These are phyloP conservation scores for Curvularia lunata DNA, from an alignment of 2,329 filamentous ascomycete species.

Conservation along the genomic window DNA sequence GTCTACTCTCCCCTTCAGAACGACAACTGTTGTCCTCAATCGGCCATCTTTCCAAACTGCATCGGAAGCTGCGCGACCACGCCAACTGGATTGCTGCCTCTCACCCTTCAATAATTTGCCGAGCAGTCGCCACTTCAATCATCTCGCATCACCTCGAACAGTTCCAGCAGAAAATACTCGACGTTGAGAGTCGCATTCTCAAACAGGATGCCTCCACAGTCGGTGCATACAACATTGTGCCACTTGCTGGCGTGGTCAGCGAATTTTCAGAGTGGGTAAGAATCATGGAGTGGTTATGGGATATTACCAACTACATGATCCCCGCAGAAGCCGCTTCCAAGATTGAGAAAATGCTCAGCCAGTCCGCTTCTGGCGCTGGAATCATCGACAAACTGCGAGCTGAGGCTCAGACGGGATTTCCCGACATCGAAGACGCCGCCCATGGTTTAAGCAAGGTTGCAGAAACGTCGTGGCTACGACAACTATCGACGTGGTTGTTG, in stretches of 20 bases:
- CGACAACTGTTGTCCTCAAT: constrained; percentile 79
- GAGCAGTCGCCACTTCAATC: constrained; percentile 82
- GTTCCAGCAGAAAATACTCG: constrained; percentile 83
- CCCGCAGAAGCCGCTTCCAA: constrained; percentile 36
- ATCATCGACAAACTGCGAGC: constrained; percentile 78
- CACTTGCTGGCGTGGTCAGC: constrained; percentile 80
- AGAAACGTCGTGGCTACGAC: constrained; percentile 89
- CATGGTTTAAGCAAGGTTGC: constrained; percentile 75
- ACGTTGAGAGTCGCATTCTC: constrained; percentile 81
- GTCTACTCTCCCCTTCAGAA: constrained; percentile 75
- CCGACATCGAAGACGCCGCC: constrained; percentile 80
- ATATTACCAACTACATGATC: constrained; percentile 72
- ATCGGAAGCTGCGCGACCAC: constrained; percentile 72
- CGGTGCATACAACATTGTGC: constrained; percentile 91
- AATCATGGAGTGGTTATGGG: constrained; percentile 85
- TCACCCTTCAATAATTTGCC: constrained; percentile 83
- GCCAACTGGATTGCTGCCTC: constrained; percentile 70
- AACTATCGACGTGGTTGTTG: constrained; percentile 87
- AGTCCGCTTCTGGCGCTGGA: constrained; percentile 67
- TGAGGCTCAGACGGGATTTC: constrained; percentile 85
- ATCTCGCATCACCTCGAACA: constrained; percentile 74
- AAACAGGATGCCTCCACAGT: constrained; percentile 78
- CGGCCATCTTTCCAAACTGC: constrained; percentile 77
- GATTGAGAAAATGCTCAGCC: constrained; percentile 19
- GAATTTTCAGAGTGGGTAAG: constrained; percentile 89